Evolutionary conservation across 345 rosid genomes (phyloP), one percentile per base, ranked within the genome.

Genomic region (Pistacia atlantica): DNA sequence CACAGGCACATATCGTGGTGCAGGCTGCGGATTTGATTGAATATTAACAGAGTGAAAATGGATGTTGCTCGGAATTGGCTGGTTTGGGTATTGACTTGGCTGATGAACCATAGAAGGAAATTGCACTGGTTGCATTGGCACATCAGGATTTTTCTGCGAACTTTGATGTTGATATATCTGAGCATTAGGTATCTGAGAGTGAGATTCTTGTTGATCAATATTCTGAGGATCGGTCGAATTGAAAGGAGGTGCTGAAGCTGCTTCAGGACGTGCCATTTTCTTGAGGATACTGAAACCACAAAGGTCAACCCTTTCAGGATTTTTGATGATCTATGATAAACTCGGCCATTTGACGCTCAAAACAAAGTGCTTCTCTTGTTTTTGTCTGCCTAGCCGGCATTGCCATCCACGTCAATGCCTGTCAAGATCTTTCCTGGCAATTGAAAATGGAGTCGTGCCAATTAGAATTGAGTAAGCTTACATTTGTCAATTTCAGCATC

Each of bases 181-280:
- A 31, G 33, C 33, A 31, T 31, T 31, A 31, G 46, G 1, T 8
- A 7, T 42, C 46, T 42, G 46, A 42, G 46, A 42, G 31, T 8
- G 11, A 18, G 28, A 18, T 18, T 4, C 25, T 20, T 20, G 62
- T 4, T n/a, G 31, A 9, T 58, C 62, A 58, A 9, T 42, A 42
- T 7, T 18, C 31, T 8, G 25, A 58, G 62, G 4, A 58, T 58
- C 9, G 31, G 11, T n/a, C 5, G 62, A 22, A 18, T n/a, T 10
- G 31, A 58, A 18, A 58, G 10, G 9, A 58, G 62, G 28, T n/a
- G 62, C 12, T 58, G 62, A 22, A 54, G 57, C 18, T 54, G 57
- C 57, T 58, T 58, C 62, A 18, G 62, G 31, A 58, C 31, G 62
- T 58, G 62, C 62, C 62, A 58, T 58, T 58, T 58, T 58, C 62